These are phyloP conservation scores for Cutaneotrichosporon sp. DNA, from an alignment of 1,284 basidiomycete species.

Conservation along the genomic window DNA sequence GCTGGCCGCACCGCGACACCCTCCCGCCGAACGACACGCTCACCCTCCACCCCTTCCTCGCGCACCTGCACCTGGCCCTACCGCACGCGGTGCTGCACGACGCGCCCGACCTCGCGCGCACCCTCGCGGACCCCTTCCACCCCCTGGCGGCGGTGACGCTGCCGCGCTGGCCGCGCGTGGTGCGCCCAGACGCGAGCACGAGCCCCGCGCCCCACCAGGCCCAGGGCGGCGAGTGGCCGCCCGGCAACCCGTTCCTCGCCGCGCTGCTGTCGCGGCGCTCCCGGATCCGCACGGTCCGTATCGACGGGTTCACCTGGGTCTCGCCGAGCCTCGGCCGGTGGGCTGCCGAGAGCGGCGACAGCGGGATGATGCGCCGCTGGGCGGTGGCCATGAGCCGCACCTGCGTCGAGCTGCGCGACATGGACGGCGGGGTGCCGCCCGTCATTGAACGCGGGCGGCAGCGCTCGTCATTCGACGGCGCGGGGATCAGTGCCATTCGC, in stretches of 20 bases:
- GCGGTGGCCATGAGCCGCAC: constrained; percentile 26
- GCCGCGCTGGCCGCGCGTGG: constrained; percentile 53
- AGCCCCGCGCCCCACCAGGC: constrained; percentile 4
- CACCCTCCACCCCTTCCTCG: constrained; percentile 48
- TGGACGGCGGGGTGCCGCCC: constrained; percentile 36
- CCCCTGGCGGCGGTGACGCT: constrained; percentile 68
- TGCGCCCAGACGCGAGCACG: constrained; percentile 7
- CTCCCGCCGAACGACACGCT: constrained; percentile 61
- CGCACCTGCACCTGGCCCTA: constrained; percentile 36
- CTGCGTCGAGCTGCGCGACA: constrained; percentile 42
- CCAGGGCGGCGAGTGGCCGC: background rate
- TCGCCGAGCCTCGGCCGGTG: constrained; percentile 35
- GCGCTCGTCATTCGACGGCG: background rate
- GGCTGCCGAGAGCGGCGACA: constrained; percentile 43
- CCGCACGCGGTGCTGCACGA: constrained; percentile 37
- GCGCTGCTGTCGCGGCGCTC: constrained; percentile 16
- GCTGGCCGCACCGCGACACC: constrained; percentile 67
- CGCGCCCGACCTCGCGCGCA: constrained; percentile 14
- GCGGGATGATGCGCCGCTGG: constrained; percentile 44
- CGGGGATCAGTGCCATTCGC: background rate
- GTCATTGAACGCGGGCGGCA: constrained; percentile 17
- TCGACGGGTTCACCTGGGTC: constrained; percentile 50
- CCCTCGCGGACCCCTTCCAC: constrained; percentile 34
- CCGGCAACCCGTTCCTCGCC: constrained; percentile 25
- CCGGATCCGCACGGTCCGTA: constrained; percentile 25